Base-by-base conservation (phyloP, 495 filamentous ascomycete genomes). In the Trichoderma virens region DNA sequence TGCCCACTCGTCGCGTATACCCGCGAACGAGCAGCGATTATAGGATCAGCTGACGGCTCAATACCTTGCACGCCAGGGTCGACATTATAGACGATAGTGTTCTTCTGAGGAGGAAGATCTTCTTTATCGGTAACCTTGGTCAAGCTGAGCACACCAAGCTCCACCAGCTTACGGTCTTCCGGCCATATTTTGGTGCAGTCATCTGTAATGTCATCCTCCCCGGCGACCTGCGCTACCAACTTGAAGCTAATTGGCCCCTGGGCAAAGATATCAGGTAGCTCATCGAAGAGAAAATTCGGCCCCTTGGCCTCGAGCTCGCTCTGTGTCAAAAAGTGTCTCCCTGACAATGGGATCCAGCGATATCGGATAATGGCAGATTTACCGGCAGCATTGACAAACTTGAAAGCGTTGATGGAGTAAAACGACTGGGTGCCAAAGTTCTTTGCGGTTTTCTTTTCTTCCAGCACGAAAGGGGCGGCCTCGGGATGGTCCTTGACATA, bases 161-260 rank as follows among this genome's bases (percentile, higher is more conserved):
- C 78, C 4, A 85, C 78, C 0, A 80, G 51, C 67, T 76, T 60
- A 25, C 82, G 71, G 7, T 70, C 67, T 38, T 78, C 81, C 0
- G 81, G 80, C 82, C 82, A 86, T 9, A 76, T 73, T n/a, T 75
- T 73, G 2, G 80, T 83, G 41, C 67, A 74, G 71, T 86, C 75
- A 68, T 83, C 72, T 0, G 77, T 80, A 3, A 71, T 66, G 68
- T 84, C 82, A 0, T 78, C 81, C 13, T 76, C 74, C 34, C 76
- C 76, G 2, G 81, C 82, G 31, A 83, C 60, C 67, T 85, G 82
- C 6, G 76, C 82, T 14, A 72, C 59, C 7, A 84, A 63, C 65
- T 73, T 80, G 67, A 80, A 82, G 20, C 60, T 65, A 65, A 82
- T 69, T 3, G 78, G 71, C 1, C 72, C 72, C 0, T 61, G 20